phyloP scores from a whole-genome alignment of 2,329 filamentous ascomycete species.

The Arthrinium phaeospermum region DNA sequence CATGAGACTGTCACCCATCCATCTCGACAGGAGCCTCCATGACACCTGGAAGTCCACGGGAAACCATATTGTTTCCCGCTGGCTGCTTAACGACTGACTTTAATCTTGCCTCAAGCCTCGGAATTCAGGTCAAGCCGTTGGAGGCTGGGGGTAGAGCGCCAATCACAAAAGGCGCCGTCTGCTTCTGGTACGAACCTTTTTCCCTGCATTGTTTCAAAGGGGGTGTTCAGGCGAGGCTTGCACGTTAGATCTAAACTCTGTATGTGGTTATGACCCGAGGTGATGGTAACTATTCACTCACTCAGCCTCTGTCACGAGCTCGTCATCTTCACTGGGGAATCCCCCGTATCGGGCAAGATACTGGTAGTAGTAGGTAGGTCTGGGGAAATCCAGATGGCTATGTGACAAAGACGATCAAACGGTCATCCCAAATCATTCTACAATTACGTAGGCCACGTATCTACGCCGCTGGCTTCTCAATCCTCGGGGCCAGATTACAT shows the following conservation, averaged over 20 bases:
- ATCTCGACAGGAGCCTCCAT: background rate
- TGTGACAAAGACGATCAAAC: background rate
- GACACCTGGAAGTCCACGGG: background rate
- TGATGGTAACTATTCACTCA: slow-evolving; percentile 15
- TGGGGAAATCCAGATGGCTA: background rate
- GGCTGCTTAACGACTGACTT: background rate
- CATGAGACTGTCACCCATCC: background rate
- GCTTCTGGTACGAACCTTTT: background rate
- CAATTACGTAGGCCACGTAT: slow-evolving; percentile 5
- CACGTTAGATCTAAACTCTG: slow-evolving; percentile 9
- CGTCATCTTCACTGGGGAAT: background rate
- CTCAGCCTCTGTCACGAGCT: slow-evolving; percentile 5
- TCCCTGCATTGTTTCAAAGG: slow-evolving; percentile 5
- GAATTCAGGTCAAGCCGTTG: slow-evolving; percentile 3
- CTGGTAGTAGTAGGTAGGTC: background rate
- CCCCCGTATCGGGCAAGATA: background rate
- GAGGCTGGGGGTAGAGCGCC: background rate
- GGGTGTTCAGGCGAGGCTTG: slow-evolving; percentile 1
- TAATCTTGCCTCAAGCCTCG: slow-evolving; percentile 2
- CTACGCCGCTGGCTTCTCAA: background rate
- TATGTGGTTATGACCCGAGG: slow-evolving; percentile 11
- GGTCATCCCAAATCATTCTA: background rate
- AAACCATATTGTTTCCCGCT: background rate
- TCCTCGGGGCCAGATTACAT: background rate
- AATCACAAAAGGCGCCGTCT: background rate